Evolutionary conservation across 805 yeast genomes (phyloP).

Genomic region (Saccharomyces eubayanus): DNA sequence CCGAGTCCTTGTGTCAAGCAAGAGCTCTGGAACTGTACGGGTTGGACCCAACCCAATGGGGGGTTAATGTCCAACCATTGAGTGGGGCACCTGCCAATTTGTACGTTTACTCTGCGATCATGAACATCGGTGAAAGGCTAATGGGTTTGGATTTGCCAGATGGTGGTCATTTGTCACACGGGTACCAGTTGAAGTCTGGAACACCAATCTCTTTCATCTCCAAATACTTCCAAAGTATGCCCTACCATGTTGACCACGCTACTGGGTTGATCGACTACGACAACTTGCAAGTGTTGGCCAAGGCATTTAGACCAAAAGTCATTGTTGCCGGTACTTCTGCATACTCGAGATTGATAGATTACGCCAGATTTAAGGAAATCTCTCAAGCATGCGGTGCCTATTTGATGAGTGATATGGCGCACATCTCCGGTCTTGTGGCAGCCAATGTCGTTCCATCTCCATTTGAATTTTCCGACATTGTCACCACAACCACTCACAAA

Average conservation of each 20-base stretch:
- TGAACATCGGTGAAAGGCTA: conserved; percentile 84
- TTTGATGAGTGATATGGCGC: conserved; percentile 93
- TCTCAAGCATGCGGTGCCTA: conserved; percentile 93
- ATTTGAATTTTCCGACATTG: conserved; percentile 87
- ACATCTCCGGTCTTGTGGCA: conserved; percentile 90
- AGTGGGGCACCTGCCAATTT: conserved; percentile 97
- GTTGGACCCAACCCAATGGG: conserved; percentile 79
- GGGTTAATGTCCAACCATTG: conserved; percentile 91
- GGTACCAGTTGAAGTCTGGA: conserved; percentile 78
- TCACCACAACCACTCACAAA: conserved; percentile 96
- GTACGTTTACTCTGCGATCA: conserved; percentile 80
- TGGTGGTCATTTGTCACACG: conserved; percentile 97
- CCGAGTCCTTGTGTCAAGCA: conserved; percentile 81
- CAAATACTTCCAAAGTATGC: conserved; percentile 95
- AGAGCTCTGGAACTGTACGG: conserved; percentile 83
- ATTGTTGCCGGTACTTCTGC: conserved; percentile 97
- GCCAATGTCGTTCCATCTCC: conserved; percentile 93
- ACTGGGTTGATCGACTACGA: conserved; percentile 94
- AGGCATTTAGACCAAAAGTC: conserved; percentile 86
- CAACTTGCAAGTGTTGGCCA: conserved; percentile 69
- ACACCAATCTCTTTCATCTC: conserved; percentile 88
- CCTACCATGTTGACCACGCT: conserved; percentile 76
- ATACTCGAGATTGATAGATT: conserved; percentile 83
- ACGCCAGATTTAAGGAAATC: conserved; percentile 80
- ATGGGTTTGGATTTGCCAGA: conserved; percentile 98